These are phyloP conservation scores for Eucommia ulmoides DNA, from an alignment of 257 asterid species.

Conservation along the genomic window DNA sequence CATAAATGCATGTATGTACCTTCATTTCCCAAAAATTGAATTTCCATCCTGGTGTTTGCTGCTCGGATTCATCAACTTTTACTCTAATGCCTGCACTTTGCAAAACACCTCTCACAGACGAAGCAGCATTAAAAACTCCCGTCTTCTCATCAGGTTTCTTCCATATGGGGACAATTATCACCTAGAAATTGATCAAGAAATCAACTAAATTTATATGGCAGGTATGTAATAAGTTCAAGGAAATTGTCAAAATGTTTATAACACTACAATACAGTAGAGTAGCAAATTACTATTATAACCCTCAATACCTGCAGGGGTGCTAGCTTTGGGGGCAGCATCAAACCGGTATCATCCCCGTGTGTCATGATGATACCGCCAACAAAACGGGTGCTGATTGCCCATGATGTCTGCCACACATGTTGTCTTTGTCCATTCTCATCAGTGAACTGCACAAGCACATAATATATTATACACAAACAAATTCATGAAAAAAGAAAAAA, in stretches of 20 bases:
- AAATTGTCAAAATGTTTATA: no score
- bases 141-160: slow-evolving; percentile 64
- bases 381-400: slow-evolving; percentile 97
- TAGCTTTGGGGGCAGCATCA: slow-evolving; percentile 86
- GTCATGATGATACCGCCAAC: slow-evolving; percentile 97
- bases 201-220: no score
- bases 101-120: slow-evolving; percentile 56
- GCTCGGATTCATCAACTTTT: slow-evolving; percentile 83
- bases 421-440: slow-evolving; percentile 93
- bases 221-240: no score
- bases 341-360: slow-evolving; percentile 93
- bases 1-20: no score
- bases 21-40: slow-evolving; percentile 98
- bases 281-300: slow-evolving; percentile 12
- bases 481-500: no score
- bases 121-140: slow-evolving; percentile 60
- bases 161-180: slow-evolving; percentile 87
- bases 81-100: slow-evolving; percentile 73
- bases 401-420: slow-evolving; percentile 98
- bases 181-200: no score
- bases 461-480: no score
- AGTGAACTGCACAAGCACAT: slow-evolving; percentile 44
- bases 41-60: slow-evolving; percentile 98
- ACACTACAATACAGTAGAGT: no score
- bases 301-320: slow-evolving; percentile 78